Evolutionary conservation across 768 basidiomycete genomes (phyloP).

Genomic region (Tylopilus vinaceipallidus): DNA sequence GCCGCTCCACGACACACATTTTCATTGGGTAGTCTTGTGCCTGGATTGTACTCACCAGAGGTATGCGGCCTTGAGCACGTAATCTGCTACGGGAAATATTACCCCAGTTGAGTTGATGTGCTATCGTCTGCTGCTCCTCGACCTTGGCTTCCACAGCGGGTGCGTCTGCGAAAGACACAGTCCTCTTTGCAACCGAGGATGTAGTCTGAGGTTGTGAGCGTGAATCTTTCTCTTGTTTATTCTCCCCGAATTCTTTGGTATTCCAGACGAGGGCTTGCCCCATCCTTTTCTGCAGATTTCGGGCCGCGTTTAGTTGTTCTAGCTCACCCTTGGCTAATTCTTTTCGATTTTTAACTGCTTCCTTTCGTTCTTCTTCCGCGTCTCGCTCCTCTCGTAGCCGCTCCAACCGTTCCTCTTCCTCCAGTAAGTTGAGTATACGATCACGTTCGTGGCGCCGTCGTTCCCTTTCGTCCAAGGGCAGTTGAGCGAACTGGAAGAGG

Average conservation of each 20-base stretch:
- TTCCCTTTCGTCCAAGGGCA: conserved; percentile 47
- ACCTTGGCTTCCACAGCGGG: conserved; percentile 22
- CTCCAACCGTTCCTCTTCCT: conserved; percentile 62
- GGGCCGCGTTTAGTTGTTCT: conserved; percentile 36
- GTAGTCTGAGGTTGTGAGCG: conserved; percentile 25
- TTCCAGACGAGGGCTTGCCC: conserved; percentile 61
- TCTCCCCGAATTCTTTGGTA: conserved; percentile 36
- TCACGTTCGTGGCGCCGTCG: conserved; percentile 58
- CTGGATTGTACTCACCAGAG: conserved; percentile 31
- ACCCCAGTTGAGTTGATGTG: conserved; percentile 43
- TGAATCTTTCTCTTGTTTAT: conserved; percentile 28
- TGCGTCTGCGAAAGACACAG: conserved; percentile 60
- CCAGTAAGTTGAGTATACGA: conserved; percentile 63
- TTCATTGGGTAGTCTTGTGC: conserved; percentile 55
- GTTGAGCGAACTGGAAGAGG: conserved; percentile 44
- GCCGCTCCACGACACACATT: conserved; percentile 65
- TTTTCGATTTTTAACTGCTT: conserved; percentile 49
- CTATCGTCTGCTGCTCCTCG: conserved; percentile 7
- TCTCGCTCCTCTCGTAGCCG: conserved; percentile 39
- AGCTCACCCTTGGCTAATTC: conserved; percentile 45
- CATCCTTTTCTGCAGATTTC: conserved; percentile 74
- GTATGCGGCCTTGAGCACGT: conserved; percentile 36
- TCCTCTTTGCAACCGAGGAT: conserved; percentile 50
- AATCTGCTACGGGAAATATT: conserved; percentile 54
- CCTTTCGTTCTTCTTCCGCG: conserved; percentile 42